Evolutionary conservation across 192 early-diverging fungal species (phyloP), one percentile per base, ranked within the genome.

Genomic region (Backusella luteola): DNA sequence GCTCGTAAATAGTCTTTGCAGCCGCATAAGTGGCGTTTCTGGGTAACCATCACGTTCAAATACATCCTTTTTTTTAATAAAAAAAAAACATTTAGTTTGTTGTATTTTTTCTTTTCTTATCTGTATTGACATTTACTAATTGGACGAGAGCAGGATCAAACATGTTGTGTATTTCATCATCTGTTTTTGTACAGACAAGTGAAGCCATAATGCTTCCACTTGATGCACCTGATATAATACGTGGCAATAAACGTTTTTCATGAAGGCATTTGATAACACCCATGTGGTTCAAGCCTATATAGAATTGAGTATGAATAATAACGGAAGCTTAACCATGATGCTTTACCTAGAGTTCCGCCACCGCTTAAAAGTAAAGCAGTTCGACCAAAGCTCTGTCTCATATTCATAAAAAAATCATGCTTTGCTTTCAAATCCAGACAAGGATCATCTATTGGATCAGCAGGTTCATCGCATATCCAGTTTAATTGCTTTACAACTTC

Each of bases 351-450:
- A 17, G 93, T 91, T 1, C 92, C 96, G 32, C 96, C 96, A 19
- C 96, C 96, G 66, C 90, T 92, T n/a, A 98, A 86, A 44, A 96
- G 84, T 71, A 98, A 81, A 0, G 96, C 96, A 2, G 94, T 97
- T 32, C 96, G 84, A 0, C 96, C 96, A 83, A 91, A 96, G 38
- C 91, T 87, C 75, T 93, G 89, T 52, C 93, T 91, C 0, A 89
- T 87, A 66, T 94, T 92, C 15, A 84, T 88, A 74, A 96, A 96
- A 75, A 97, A 93, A 39, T 88, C 87, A 53, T 90, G 85, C 79
- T 94, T 93, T n/a, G 85, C 87, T 14, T 86, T 78, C 6, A 88
- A 78, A 14, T 84, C 75, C 69, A 94, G 77, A 36, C 92, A 67
- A 12, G 36, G 38, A 12, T 80, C 74, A 35, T 75, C 67, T 15